A percentile compares a stretch with the other conserved stretches of the same genome.
Conservation (phyloP, 768 basidiomycete genomes). For the Polyporus arcularius region DNA sequence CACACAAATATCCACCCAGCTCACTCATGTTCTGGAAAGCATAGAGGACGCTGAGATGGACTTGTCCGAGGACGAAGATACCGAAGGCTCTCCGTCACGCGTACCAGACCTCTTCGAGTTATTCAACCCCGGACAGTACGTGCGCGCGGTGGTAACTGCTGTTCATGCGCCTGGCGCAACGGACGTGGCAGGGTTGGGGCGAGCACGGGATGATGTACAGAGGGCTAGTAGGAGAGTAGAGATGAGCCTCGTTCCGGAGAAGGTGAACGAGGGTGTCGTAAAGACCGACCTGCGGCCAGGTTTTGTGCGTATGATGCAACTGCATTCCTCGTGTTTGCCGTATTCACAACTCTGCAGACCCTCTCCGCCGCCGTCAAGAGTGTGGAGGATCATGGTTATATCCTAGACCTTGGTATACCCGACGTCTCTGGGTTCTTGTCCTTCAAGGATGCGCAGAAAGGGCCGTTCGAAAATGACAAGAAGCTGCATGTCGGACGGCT, state of each 20-base stretch:
- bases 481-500: slow-evolving; percentile 66
- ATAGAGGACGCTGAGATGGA: slow-evolving; percentile 51
- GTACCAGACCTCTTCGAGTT: slow-evolving; percentile 75
- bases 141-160: slow-evolving; percentile 74
- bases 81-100: slow-evolving; percentile 36
- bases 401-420: slow-evolving; percentile 79
- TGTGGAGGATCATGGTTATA: slow-evolving; percentile 94
- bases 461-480: slow-evolving; percentile 27
- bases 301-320: slow-evolving; percentile 55
- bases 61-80: slow-evolving; percentile 50
- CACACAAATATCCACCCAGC: slow-evolving; percentile 82
- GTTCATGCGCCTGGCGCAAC: slow-evolving; percentile 69
- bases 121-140: slow-evolving; percentile 84
- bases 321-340: background rate
- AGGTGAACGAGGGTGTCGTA: slow-evolving; percentile 78
- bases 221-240: slow-evolving; percentile 80
- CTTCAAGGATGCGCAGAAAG: slow-evolving; percentile 66
- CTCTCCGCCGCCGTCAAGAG: slow-evolving; percentile 77
- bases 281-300: slow-evolving; percentile 76
- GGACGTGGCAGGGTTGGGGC: slow-evolving; percentile 56
- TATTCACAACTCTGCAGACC: slow-evolving; percentile 46
- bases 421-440: slow-evolving; percentile 84
- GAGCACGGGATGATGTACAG: slow-evolving; percentile 64
- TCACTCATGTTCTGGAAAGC: slow-evolving; percentile 71
- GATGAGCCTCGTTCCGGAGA: slow-evolving; percentile 78